A percentile compares a stretch with the other conserved stretches of the same genome.
These are phyloP conservation scores for Fusarium sp. DNA, from an alignment of 2,329 filamentous ascomycete genomes.

Conservation along the genomic window DNA sequence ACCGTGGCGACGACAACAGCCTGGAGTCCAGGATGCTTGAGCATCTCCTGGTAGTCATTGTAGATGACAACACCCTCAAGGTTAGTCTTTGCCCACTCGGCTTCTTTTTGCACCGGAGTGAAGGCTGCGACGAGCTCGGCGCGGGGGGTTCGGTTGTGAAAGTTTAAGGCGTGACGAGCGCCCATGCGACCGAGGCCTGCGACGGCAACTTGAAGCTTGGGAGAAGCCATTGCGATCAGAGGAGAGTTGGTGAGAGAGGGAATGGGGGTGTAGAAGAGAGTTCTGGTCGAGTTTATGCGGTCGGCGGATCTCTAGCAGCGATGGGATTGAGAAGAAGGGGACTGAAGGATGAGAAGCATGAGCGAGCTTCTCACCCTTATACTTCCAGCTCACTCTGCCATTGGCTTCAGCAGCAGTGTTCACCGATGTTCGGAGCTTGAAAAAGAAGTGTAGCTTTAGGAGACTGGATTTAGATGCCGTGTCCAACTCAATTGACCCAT, in stretches of 20 bases:
- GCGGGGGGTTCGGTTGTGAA: conserved; percentile 46
- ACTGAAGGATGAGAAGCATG: background rate
- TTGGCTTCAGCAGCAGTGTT: background rate
- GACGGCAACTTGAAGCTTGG: conserved; percentile 45
- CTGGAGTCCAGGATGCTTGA: conserved; percentile 48
- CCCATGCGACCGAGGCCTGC: conserved; percentile 49
- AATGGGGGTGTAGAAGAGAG: background rate
- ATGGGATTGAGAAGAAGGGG: conserved; percentile 7
- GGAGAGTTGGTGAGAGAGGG: background rate
- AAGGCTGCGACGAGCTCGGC: conserved; percentile 47
- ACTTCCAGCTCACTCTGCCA: conserved; percentile 4
- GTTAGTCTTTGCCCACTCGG: conserved; percentile 43
- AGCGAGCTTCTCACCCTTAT: conserved; percentile 34
- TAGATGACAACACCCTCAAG: conserved; percentile 46
- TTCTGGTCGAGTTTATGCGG: background rate
- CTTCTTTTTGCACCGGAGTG: conserved; percentile 45
- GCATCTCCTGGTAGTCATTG: conserved; percentile 47
- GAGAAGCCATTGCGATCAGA: conserved; percentile 35
- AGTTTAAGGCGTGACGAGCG: conserved; percentile 48
- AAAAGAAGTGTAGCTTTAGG: conserved; percentile 1
- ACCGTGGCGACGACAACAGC: conserved; percentile 47
- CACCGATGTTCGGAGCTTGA: conserved; percentile 26
- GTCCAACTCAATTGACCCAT: conserved; percentile 9
- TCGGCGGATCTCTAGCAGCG: background rate
- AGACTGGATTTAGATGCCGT: background rate